Evolutionary conservation across 345 rosid genomes (phyloP), one percentile per base, ranked within the genome.

Genomic region (Crucihimalaya himalaica): DNA sequence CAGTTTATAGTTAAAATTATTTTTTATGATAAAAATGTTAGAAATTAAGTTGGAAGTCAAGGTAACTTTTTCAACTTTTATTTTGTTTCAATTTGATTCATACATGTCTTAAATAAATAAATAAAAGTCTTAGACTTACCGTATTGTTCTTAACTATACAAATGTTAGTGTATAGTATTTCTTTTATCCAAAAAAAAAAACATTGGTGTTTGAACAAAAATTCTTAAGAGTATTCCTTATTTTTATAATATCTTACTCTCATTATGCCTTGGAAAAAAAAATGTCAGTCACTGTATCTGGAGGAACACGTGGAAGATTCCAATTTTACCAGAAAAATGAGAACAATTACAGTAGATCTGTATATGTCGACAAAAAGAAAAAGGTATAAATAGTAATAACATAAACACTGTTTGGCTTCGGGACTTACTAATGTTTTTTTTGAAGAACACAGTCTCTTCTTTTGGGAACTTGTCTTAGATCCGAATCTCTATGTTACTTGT

Each of bases 401-500:
- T 32, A 68, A 59, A 57, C 13, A 45, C 14, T 59, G 66, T 75
- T 68, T 43, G 67, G 69, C 55, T 75, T 68, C 16, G 73, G 72
- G 72, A 68, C 35, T 48, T 48, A 28, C 74, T 28, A 56, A 21
- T 50, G 56, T 57, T 40, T 48, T 48, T 69, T 46, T 67, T 27
- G 68, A 40, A 67, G 46, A 59, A 50, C 34, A 75, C 68, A 75
- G 16, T 29, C 7, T 23, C 55, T 58, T 67, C 27, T 68, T 73
- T 68, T 75, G 68, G 77, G 77, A 73, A 73, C 66, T 56, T 46
- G 58, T 19, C 58, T 13, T 46, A 23, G 28, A 43, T 73, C 65
- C 77, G 66, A 65, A 73, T 65, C 66, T 73, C 71, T 65, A 65
- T 73, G 71, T 34, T 37, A 73, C 59, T 64, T 65, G 71, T 65